phyloP scores from a whole-genome alignment of 306 rosid species.

The Inga laurina region DNA sequence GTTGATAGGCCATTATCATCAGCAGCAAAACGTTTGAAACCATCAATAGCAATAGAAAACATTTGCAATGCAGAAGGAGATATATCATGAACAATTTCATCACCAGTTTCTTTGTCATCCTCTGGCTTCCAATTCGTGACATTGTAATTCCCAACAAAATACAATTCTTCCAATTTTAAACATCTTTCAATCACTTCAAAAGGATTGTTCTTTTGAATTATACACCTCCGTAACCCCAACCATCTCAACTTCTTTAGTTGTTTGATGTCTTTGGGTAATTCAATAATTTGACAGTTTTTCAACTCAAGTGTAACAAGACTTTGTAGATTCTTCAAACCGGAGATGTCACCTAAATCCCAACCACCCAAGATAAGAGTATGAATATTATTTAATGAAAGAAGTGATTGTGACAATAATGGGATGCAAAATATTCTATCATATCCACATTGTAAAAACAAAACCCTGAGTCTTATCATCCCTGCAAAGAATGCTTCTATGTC shows the following conservation, averaged over 20 bases:
- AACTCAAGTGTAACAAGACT: not conserved
- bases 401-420: not conserved
- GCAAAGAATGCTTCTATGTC: not conserved
- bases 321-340: not conserved
- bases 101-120: not conserved
- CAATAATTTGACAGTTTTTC: not conserved
- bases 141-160: not conserved
- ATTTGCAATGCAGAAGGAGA: no score
- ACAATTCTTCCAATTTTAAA: not conserved
- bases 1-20: no score
- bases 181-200: not conserved
- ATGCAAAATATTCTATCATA: rapidly evolving
- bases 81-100: no score
- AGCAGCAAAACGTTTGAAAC: no score
- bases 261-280: not conserved
- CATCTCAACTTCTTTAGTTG: conserved; percentile 10
- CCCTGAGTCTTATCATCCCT: not conserved
- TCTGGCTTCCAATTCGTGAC: not conserved
- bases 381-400: not conserved
- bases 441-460: not conserved
- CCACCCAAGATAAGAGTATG: not conserved
- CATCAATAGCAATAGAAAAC: no score
- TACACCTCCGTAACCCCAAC: not conserved
- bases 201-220: not conserved
- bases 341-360: not conserved